Evolutionary conservation across 257 asterid species (phyloP).

Genomic region (Solanum rostratum): DNA sequence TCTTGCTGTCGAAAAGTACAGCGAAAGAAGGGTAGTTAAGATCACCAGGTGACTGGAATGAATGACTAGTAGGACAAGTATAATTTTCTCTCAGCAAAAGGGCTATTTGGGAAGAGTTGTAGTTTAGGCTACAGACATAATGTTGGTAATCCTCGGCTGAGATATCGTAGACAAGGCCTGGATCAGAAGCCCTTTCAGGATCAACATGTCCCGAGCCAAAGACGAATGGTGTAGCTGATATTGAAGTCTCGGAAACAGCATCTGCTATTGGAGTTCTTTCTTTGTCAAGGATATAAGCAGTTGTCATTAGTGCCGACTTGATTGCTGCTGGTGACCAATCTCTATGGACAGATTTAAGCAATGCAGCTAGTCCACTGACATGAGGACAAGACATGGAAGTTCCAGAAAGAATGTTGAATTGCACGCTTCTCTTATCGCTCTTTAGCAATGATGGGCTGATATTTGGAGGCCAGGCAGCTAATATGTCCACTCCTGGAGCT

Average conservation of each 20-base stretch:
- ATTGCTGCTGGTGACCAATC: slow-evolving; percentile 75
- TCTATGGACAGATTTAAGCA: slow-evolving; percentile 42
- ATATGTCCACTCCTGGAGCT: slow-evolving; percentile 68
- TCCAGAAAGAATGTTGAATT: slow-evolving; percentile 57
- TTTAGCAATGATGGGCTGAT: slow-evolving; percentile 42
- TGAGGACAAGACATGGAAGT: slow-evolving; percentile 90
- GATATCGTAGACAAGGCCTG: slow-evolving; percentile 58
- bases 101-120: slow-evolving; percentile 42
- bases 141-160: slow-evolving; percentile 37
- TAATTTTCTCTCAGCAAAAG: slow-evolving; percentile 22
- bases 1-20: slow-evolving; percentile 10
- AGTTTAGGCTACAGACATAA: slow-evolving; percentile 46
- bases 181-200: slow-evolving; percentile 52
- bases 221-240: slow-evolving; percentile 39
- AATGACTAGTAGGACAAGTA: slow-evolving; percentile 32
- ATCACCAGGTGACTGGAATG: slow-evolving; percentile 30
- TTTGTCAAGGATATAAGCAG: slow-evolving; percentile 31
- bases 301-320: slow-evolving; percentile 70
- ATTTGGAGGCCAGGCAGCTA: slow-evolving; percentile 77
- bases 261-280: slow-evolving; percentile 32
- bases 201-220: slow-evolving; percentile 65
- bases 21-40: slow-evolving; percentile 79
- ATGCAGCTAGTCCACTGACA: slow-evolving; percentile 55
- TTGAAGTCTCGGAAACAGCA: slow-evolving; percentile 17
- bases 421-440: slow-evolving; percentile 36